phyloP scores from a whole-genome alignment of 805 yeast genomes.

The Candida ipomoeae region DNA sequence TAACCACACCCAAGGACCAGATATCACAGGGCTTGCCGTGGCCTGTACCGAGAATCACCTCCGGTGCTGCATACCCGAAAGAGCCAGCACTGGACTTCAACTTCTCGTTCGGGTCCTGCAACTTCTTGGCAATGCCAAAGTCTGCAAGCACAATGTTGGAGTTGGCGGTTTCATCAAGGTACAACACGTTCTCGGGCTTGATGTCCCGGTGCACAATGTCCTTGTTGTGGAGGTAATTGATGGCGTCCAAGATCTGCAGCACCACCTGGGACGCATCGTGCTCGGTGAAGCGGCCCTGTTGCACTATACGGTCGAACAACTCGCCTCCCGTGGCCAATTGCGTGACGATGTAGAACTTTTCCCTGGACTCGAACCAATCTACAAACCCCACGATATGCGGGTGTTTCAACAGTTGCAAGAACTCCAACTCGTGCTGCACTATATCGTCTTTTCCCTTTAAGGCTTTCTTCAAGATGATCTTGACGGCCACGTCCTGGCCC shows the following conservation, averaged over 20 bases:
- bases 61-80: slow-evolving; percentile 97
- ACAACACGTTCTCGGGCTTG: slow-evolving; percentile 89
- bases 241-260: slow-evolving; percentile 70
- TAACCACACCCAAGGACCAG: slow-evolving; percentile 92
- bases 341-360: slow-evolving; percentile 89
- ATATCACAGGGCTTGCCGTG: slow-evolving; percentile 95
- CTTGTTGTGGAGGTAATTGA: slow-evolving; percentile 67
- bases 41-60: slow-evolving; percentile 73
- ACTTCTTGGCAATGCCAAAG: slow-evolving; percentile 88
- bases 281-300: slow-evolving; percentile 82
- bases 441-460: slow-evolving; percentile 73
- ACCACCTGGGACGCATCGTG: slow-evolving; percentile 76
- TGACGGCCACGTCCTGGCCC: slow-evolving; percentile 78
- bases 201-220: slow-evolving; percentile 91
- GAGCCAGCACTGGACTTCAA: slow-evolving; percentile 81
- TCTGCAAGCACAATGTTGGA: slow-evolving; percentile 86
- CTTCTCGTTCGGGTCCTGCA: slow-evolving; percentile 55
- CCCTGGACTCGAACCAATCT: slow-evolving; percentile 92
- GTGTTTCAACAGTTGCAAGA: slow-evolving; percentile 66
- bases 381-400: slow-evolving; percentile 85
- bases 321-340: slow-evolving; percentile 97
- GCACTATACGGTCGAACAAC: slow-evolving; percentile 79
- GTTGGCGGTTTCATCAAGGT: slow-evolving; percentile 48
- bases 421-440: slow-evolving; percentile 71
- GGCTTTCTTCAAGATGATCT: slow-evolving; percentile 82